A percentile compares a stretch with the other conserved stretches of the same genome.
Conservation (phyloP, 192 early-diverging fungal genomes). For the Coemansia sp. region DNA sequence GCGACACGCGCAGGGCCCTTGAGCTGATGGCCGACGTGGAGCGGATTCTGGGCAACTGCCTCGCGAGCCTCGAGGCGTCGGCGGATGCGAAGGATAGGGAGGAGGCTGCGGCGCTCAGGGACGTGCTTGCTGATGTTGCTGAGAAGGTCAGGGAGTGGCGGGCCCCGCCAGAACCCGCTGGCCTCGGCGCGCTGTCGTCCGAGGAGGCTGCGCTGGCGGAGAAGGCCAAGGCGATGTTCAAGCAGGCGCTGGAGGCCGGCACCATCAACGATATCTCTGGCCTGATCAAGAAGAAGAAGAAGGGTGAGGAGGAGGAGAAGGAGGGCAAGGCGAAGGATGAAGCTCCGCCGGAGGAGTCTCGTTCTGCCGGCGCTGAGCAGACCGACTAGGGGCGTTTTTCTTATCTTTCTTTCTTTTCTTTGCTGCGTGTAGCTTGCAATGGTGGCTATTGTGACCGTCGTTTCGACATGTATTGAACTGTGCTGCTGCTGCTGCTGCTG, state of each 20-base stretch:
- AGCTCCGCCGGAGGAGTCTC: background rate
- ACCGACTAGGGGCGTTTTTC: background rate
- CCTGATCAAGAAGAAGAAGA: slow-evolving; percentile 31
- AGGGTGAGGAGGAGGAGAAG: too few species aligned
- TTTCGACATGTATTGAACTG: too few species aligned
- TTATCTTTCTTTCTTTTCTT: background rate
- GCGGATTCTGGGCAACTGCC: slow-evolving; percentile 37
- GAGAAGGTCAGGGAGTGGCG: slow-evolving; percentile 53
- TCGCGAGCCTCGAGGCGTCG: slow-evolving; percentile 11
- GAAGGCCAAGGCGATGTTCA: slow-evolving; percentile 45
- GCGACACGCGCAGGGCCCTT: slow-evolving; percentile 36
- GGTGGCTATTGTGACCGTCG: too few species aligned
- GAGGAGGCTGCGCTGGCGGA: slow-evolving; percentile 37
- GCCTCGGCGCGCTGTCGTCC: slow-evolving; percentile 20
- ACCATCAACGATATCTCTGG: slow-evolving; percentile 42
- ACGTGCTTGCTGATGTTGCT: slow-evolving; percentile 45
- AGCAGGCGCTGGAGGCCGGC: slow-evolving; percentile 46
- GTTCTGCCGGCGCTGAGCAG: background rate
- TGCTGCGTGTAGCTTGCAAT: background rate
- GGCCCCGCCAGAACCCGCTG: slow-evolving; percentile 29
- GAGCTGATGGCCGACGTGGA: slow-evolving; percentile 49
- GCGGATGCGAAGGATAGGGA: slow-evolving; percentile 18
- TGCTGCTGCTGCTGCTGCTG: too few species aligned
- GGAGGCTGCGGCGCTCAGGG: slow-evolving; percentile 23
- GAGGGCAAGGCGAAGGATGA: too few species aligned